phyloP scores from a whole-genome alignment of 2,329 filamentous ascomycete genomes.

The Apiospora marii region DNA sequence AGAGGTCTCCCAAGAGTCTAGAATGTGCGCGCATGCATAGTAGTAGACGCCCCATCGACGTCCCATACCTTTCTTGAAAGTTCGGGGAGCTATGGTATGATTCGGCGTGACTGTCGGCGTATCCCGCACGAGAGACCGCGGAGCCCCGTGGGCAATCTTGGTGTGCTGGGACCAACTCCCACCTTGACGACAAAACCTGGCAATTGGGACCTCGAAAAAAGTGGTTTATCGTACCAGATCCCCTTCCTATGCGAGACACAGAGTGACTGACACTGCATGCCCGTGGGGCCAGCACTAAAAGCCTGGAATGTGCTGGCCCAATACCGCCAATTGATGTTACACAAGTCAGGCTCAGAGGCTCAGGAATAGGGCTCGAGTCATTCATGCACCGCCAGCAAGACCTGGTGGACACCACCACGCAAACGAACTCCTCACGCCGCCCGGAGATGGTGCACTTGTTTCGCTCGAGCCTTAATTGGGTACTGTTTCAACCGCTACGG shows the following conservation, averaged over 20 bases:
- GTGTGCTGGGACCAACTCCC: background rate
- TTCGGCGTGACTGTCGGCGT: conserved; percentile 20
- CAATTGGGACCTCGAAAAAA: background rate
- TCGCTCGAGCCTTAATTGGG: background rate
- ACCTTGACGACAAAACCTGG: background rate
- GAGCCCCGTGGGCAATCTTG: conserved; percentile 19
- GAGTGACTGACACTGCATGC: background rate
- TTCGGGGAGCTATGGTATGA: conserved; percentile 16
- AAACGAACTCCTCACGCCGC: background rate
- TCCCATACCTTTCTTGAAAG: background rate
- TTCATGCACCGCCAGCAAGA: background rate
- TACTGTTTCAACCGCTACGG: background rate
- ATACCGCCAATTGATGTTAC: background rate
- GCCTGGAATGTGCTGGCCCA: background rate
- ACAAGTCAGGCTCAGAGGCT: background rate
- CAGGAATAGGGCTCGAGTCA: background rate
- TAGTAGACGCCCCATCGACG: background rate
- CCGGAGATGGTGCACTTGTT: background rate
- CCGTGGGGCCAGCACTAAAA: background rate
- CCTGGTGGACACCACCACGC: background rate
- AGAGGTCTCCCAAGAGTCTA: background rate
- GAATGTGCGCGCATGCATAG: background rate
- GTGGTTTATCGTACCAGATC: background rate
- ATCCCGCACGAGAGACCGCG: conserved; percentile 2
- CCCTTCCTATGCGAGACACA: background rate